Conservation (phyloP, 176 grass and related monocot species). For the Elymus sibiricus region DNA sequence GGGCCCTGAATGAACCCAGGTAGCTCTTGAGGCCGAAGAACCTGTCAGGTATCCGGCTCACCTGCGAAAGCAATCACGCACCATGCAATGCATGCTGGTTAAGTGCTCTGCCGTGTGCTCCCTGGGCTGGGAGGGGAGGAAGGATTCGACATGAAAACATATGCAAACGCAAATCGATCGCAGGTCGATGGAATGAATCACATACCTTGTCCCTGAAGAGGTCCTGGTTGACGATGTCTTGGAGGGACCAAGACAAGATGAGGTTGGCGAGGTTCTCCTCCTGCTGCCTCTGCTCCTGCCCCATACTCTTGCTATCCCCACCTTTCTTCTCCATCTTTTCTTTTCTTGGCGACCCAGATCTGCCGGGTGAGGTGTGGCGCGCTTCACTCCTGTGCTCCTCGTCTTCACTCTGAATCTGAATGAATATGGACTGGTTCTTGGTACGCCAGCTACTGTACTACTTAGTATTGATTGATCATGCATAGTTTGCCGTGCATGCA, state of each 20-base stretch:
- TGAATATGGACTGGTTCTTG: background rate
- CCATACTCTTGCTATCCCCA: background rate
- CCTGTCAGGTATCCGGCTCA: slow-evolving; percentile 33
- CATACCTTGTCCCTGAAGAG: slow-evolving; percentile 55
- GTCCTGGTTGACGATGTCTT: slow-evolving; percentile 52
- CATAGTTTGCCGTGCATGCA: background rate
- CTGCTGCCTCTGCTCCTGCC: background rate
- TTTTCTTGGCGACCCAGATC: background rate
- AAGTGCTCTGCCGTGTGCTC: background rate
- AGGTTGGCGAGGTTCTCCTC: background rate
- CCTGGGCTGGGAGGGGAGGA: too few species aligned
- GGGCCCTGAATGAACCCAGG: slow-evolving; percentile 37
- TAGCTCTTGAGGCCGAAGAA: slow-evolving; percentile 38
- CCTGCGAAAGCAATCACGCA: too few species aligned
- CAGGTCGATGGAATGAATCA: background rate
- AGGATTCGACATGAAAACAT: too few species aligned
- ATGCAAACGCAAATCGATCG: too few species aligned
- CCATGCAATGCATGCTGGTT: too few species aligned
- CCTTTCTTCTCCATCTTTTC: slow-evolving; percentile 13
- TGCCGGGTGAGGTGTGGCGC: background rate
- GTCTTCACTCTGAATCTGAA: too few species aligned
- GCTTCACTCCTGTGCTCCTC: too few species aligned
- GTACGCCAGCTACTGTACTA: background rate
- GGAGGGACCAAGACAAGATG: slow-evolving; percentile 59
- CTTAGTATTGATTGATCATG: background rate